Base-by-base conservation (phyloP, 176 grass and related monocot species). In the Oryza brachyantha region DNA sequence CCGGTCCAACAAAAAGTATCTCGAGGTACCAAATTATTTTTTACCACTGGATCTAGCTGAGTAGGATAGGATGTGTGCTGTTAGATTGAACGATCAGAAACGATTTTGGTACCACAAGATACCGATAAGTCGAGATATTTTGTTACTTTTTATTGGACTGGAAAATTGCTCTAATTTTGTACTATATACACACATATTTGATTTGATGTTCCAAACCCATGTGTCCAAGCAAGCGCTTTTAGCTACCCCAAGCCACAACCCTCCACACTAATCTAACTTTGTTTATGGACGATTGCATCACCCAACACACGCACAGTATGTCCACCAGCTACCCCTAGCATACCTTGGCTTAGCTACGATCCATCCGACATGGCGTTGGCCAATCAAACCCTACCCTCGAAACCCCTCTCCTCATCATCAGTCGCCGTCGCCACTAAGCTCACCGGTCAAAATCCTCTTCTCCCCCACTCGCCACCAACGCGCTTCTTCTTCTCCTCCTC, bases 331-430 rank as follows among this genome's bases (percentile, higher is more conserved):
- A 43, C 10, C 10, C 41, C 41, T 52, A 52, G 13, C 42, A 3
- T 13, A 48, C 0, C 45, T n/a, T 19, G 19, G 46, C 14, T 52
- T 52, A 52, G 17, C 46, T n/a, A 13, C 46, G 13, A 17, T 52
- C 78, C 14, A 36, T 40, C 62, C 84, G 17, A 48, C 29, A 70
- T 19, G 64, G 29, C 29, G 54, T 5, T 27, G 29, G 26, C 78
- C 78, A 81, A 81, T 75, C 31, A 68, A 13, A n/a, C 27, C 3
- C 50, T n/a, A n/a, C n/a, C n/a, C n/a, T n/a, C n/a, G n/a, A n/a
- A n/a, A n/a, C n/a, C n/a, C n/a, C n/a, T n/a, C n/a, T n/a, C n/a
- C n/a, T n/a, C n/a, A n/a, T n/a, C n/a, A n/a, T n/a, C 19, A 7
- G 48, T 52, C 19, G 6, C 52, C 1, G 24, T n/a, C 50, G 7